phyloP scores from a whole-genome alignment of 2,329 filamentous ascomycete genomes.

The Lachnellula arida region DNA sequence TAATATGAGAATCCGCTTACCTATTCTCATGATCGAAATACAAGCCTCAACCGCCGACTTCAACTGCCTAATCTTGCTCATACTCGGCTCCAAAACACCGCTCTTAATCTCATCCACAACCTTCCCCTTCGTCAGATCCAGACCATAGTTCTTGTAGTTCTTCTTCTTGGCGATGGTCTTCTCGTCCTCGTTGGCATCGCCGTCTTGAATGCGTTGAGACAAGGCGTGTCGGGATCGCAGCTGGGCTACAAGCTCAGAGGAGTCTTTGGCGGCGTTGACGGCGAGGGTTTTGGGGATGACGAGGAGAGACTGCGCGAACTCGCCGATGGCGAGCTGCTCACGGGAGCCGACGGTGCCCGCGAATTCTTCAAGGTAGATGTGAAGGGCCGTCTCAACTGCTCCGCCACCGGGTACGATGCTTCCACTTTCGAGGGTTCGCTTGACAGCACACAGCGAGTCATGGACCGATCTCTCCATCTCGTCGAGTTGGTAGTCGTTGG shows the following conservation, averaged over 20 bases:
- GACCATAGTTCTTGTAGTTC: conserved; percentile 97
- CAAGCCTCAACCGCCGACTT: conserved; percentile 98
- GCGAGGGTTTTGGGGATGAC: conserved; percentile 94
- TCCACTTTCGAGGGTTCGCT: conserved; percentile 93
- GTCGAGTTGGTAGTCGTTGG: conserved; percentile 94
- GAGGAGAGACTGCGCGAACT: conserved; percentile 92
- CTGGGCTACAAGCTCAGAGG: conserved; percentile 90
- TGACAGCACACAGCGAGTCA: conserved; percentile 93
- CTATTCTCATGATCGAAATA: conserved; percentile 98
- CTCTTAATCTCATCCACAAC: conserved; percentile 92
- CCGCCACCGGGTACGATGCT: conserved; percentile 95
- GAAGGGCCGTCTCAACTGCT: conserved; percentile 95
- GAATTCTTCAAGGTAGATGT: conserved; percentile 99
- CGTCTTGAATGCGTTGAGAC: conserved; percentile 85
- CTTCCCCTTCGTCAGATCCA: conserved; percentile 84
- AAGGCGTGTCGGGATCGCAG: conserved; percentile 90
- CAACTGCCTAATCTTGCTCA: conserved; percentile 97
- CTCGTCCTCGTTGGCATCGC: conserved; percentile 79
- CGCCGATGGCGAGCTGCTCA: conserved; percentile 95
- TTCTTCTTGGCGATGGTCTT: conserved; percentile 90
- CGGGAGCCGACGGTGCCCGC: conserved; percentile 94
- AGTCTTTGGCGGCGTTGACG: conserved; percentile 95
- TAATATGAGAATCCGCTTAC: no score
- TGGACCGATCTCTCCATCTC: conserved; percentile 99
- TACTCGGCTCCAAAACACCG: conserved; percentile 91